Percentiles rank a stretch among this genome's conserved stretches.
These are phyloP conservation scores for Panaeolus papilionaceus DNA, from an alignment of 768 basidiomycete genomes.

Conservation along the genomic window DNA sequence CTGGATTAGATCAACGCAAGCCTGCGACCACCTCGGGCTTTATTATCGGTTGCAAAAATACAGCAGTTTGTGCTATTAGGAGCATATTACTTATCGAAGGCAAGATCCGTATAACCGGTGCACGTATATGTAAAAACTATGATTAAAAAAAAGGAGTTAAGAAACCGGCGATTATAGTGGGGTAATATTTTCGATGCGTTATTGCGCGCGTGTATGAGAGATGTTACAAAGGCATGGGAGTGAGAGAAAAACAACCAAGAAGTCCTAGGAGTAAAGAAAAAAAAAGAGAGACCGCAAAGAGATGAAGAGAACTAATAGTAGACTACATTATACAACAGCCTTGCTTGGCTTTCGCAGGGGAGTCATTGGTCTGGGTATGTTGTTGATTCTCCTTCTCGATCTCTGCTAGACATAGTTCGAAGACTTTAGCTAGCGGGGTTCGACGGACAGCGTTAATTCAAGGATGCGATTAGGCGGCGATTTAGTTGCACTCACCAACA, in stretches of 20 bases:
- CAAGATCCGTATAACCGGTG: slow-evolving; percentile 12
- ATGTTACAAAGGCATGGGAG: slow-evolving; percentile 12
- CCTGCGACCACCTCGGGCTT: slow-evolving; percentile 7
- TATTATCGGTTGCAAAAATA: slow-evolving; percentile 15
- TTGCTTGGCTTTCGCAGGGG: slow-evolving; percentile 36
- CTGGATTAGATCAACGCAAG: slow-evolving; percentile 5
- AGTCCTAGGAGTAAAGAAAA: slow-evolving; percentile 12
- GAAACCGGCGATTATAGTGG: slow-evolving; percentile 11
- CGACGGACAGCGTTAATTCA: slow-evolving; percentile 15
- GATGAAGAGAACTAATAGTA: slow-evolving; percentile 2
- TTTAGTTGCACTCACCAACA: slow-evolving; percentile 65
- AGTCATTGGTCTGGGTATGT: slow-evolving; percentile 37
- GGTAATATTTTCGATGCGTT: slow-evolving; percentile 11
- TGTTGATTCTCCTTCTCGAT: slow-evolving; percentile 64
- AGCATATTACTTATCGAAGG: slow-evolving; percentile 10
- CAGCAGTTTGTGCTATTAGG: slow-evolving; percentile 11
- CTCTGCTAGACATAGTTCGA: slow-evolving; percentile 79
- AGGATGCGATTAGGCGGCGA: background rate
- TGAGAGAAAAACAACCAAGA: slow-evolving; percentile 10
- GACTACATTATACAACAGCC: slow-evolving; percentile 62
- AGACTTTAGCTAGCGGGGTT: slow-evolving; percentile 65
- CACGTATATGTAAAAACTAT: slow-evolving; percentile 6
- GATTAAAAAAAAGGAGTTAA: slow-evolving; percentile 7
- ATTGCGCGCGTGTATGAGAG: slow-evolving; percentile 8
- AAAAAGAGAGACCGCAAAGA: slow-evolving; percentile 9